Conservation (phyloP, 805 yeast species). For the Starmerella tilneyi region DNA sequence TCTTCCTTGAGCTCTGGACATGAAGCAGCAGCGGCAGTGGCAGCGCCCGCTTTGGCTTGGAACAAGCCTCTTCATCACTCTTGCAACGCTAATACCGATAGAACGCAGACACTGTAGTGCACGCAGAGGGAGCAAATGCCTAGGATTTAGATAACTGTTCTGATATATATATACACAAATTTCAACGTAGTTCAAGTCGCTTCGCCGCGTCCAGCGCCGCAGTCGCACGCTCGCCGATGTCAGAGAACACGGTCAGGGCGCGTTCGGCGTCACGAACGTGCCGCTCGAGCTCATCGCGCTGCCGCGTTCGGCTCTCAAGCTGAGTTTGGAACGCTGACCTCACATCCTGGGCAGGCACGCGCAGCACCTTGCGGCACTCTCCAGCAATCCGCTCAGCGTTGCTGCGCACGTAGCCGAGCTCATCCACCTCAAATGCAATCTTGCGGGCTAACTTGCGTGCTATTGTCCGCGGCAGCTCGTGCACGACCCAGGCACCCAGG, state of each 20-base stretch:
- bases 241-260: slow-evolving; percentile 46
- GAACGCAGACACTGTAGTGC: too few relatives aligned
- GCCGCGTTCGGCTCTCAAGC: slow-evolving; percentile 49
- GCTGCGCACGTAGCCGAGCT: slow-evolving; percentile 63
- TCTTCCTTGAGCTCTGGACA: too few relatives aligned
- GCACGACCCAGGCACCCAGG: slow-evolving; percentile 51
- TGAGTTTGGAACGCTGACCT: slow-evolving; percentile 55
- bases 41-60: too few relatives aligned
- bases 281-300: slow-evolving; percentile 46
- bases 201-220: not conserved
- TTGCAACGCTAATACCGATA: too few relatives aligned
- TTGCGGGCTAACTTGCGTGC: slow-evolving; percentile 73
- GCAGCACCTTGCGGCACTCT: slow-evolving; percentile 73
- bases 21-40: too few relatives aligned
- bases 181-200: not conserved
- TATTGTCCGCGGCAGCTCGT: slow-evolving; percentile 81
- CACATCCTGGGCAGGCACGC: slow-evolving; percentile 74
- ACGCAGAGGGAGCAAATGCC: too few relatives aligned
- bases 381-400: slow-evolving; percentile 70
- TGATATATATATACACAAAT: not conserved
- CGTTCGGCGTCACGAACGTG: slow-evolving; percentile 47
- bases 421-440: slow-evolving; percentile 50
- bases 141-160: too few relatives aligned
- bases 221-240: slow-evolving; percentile 38
- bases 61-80: too few relatives aligned